Evolutionary conservation across 2,329 filamentous ascomycete genomes (phyloP), one percentile per base, ranked within the genome.

Genomic region (Calcarisporium arbuscula): DNA sequence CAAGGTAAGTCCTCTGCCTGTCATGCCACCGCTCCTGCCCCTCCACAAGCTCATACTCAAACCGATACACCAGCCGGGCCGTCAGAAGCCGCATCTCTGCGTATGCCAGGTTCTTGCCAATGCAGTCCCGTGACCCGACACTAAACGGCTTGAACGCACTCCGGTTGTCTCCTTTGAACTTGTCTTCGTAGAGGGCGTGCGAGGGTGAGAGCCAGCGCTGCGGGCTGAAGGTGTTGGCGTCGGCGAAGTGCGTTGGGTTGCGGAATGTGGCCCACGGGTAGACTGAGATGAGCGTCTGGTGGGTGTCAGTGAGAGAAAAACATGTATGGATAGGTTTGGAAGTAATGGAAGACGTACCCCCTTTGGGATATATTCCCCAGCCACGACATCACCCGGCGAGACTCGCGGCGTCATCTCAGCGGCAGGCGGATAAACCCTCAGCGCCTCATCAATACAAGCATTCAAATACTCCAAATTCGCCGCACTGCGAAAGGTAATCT

Each of bases 31-130:
- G 40, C 3, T 40, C 32, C 19, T 49, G 45, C 2, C 39, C 42
- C 2, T 32, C 32, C 7, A 9, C 32, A 4, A 68, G 47, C 27
- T 56, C 46, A 30, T 70, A 41, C n/a, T 72, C 66, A 35, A 72
- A 71, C 16, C 61, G 57, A 36, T 51, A 70, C 2, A 72, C 41
- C 4, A 72, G 34, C 8, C 60, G 57, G 2, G 63, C 56, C 2
- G 70, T 40, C 8, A 70, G 60, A 6, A 70, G 43, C 2, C 67
- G 61, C 60, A 72, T 65, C 44, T 72, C 68, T 5, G 58, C 57
- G 28, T 64, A 65, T 1, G 68, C 68, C 6, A 51, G 36, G 17
- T 63, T 66, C 34, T 55, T 53, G 2, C 63, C 62, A 28, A 67
- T 50, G 36, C 64, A 67, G 16, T 62, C 61, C 6, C 62, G 42